Conservation (phyloP, 1,139 yeast genomes). For the Magnusiomyces ingens region DNA sequence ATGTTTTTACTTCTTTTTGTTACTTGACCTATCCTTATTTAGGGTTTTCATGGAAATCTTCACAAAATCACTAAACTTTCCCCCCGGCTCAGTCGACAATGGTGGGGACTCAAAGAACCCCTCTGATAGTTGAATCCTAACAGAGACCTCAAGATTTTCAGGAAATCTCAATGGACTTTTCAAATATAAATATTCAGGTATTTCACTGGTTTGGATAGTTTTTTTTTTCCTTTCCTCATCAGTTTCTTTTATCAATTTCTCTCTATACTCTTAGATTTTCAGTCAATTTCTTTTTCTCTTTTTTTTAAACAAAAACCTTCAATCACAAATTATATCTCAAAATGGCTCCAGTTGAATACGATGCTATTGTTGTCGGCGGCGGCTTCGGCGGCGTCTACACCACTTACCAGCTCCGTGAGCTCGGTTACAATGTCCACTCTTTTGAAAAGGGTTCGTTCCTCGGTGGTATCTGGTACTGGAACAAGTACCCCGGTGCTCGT, state of each 20-base stretch:
- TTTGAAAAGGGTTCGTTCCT: constrained; percentile 42
- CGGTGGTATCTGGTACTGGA: constrained; percentile 54
- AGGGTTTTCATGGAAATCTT: no score
- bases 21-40: no score
- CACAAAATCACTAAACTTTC: neutral
- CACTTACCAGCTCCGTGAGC: constrained; percentile 32
- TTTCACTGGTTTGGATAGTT: no score
- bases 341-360: constrained; percentile 43
- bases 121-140: no score
- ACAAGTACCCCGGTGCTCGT: constrained; percentile 44
- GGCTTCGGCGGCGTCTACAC: constrained; percentile 44
- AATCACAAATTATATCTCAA: constrained; percentile 22
- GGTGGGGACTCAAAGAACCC: no score
- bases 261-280: no score
- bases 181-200: neutral
- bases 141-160: no score
- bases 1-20: no score
- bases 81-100: no score
- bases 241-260: neutral
- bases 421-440: constrained; percentile 34
- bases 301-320: neutral
- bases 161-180: no score
- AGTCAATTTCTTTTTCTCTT: neutral
- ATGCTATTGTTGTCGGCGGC: constrained; percentile 41
- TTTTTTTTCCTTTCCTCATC: neutral